A percentile compares a stretch with the other conserved stretches of the same genome.
Conservation (phyloP, 352 stramenopile genomes). For the Phytopythium litorale region DNA sequence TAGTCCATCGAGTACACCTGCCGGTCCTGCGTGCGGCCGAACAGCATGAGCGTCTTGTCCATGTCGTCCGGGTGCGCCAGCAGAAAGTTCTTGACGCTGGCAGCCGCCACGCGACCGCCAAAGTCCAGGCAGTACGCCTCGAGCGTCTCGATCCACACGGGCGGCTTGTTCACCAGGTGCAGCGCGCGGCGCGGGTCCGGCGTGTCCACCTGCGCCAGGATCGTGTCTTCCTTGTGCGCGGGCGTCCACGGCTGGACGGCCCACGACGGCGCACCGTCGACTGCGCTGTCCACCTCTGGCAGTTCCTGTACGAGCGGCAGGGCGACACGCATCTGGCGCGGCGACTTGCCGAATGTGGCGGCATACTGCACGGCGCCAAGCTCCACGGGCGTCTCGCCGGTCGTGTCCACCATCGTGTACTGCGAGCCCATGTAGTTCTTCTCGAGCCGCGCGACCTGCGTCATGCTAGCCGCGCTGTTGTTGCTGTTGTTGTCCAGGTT, state of each 20-base stretch:
- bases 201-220: constrained; percentile 69
- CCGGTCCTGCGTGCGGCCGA: constrained; percentile 79
- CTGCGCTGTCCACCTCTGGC: constrained; percentile 33
- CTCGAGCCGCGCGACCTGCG: constrained; percentile 69
- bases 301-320: constrained; percentile 52
- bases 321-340: constrained; percentile 79
- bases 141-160: constrained; percentile 85
- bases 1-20: constrained; percentile 91
- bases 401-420: constrained; percentile 83
- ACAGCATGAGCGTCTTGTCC: constrained; percentile 86
- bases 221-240: constrained; percentile 72
- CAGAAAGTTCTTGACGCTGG: constrained; percentile 88
- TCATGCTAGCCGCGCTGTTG: constrained; percentile 9
- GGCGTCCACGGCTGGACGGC: constrained; percentile 49
- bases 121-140: constrained; percentile 88
- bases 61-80: constrained; percentile 80
- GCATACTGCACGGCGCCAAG: constrained; percentile 83
- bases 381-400: constrained; percentile 46
- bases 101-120: constrained; percentile 76
- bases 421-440: constrained; percentile 89
- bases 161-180: constrained; percentile 84
- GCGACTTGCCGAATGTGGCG: constrained; percentile 82
- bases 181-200: constrained; percentile 56
- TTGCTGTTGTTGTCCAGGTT: constrained; percentile 31
- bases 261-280: constrained; percentile 45